Base-by-base conservation (phyloP, 2,329 filamentous ascomycete genomes). In the Chalara sp. region DNA sequence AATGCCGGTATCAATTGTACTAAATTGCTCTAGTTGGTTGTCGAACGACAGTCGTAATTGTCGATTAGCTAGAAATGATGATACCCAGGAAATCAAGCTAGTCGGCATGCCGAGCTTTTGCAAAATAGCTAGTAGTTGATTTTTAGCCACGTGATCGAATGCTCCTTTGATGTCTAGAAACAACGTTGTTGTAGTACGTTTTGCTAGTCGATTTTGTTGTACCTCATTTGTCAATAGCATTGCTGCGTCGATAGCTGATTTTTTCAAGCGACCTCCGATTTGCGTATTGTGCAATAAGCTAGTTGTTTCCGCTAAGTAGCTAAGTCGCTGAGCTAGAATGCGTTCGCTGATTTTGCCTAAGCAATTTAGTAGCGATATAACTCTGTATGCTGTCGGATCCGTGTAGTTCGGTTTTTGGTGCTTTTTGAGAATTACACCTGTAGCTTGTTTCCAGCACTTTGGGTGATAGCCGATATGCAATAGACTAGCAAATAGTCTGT, bases 281-380 rank as follows among this genome's bases (percentile, higher is more conserved):
- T 47, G 21, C 13, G n/a, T 37, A 47, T 11, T 31, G 33, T 47
- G 45, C 32, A 51, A 29, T 32, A 51, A 40, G 12, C 28, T 32
- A 30, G n/a, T 51, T 30, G 44, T 51, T 44, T 51, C 31, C 6
- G 39, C 44, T 47, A 51, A 40, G 32, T 51, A 51, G 7, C 37
- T 40, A 29, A 51, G 44, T 42, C 49, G 35, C 40, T 49, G 4
- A 43, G 29, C 47, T 48, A 48, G n/a, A 7, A 48, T 48, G 5
- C 39, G 35, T 33, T 48, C 6, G 10, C 28, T 48, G 30, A 48
- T 43, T 13, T 48, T 48, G 7, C 8, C 40, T n/a, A 48, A 5
- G 8, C 30, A 48, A 12, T 43, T 21, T 32, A 47, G 33, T 7
- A 42, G 33, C 10, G 49, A 51, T 29, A 51, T 51, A 29, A 37